Base-by-base conservation (phyloP, 2,329 filamentous ascomycete species). In the Sporothrix protearum region DNA sequence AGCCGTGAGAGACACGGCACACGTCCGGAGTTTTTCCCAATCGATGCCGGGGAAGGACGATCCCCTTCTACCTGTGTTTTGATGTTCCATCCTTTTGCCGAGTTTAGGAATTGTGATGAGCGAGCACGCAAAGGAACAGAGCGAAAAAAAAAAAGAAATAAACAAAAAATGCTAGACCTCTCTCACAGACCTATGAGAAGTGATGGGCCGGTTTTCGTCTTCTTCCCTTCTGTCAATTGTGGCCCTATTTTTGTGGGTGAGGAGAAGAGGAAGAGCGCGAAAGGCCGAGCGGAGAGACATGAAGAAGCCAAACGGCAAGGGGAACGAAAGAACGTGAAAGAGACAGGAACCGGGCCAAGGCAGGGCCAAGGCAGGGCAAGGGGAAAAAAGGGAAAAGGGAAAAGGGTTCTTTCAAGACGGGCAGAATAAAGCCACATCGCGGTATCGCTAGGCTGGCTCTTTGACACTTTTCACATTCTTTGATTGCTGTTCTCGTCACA, bases 261-360 rank as follows among this genome's bases (percentile, higher is more conserved):
- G 42, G 42, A 16, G 42, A 16, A 39, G 36, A 33, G 10, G 14
- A 5, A 42, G 61, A 47, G n/a, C 66, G 49, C 47, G 47, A 25
- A 55, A 33, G 66, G 66, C 66, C 66, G 66, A 51, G 16, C 64
- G 64, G 64, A 67, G 64, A 67, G 64, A 51, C 42, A 67, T 39
- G 25, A 67, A 51, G 30, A 36, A 28, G 42, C 19, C 33, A 53
- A 67, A 51, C 47, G 22, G 33, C 36, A 68, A 36, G 66, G 36
- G 22, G 22, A 57, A 42, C 25, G 14, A 47, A 64, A 47, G 10
- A n/a, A n/a, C 42, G 33, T 19, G 57, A 14, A 19, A 61, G 19
- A 25, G n/a, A 33, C 33, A 61, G 57, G 25, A 59, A 59, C 55
- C n/a, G 33, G 57, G 19, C 57, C 57, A 42, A 61, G 19, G 57